Percentiles rank a stretch among this genome's conserved stretches.
These are phyloP conservation scores for Ustilago shanxiensis DNA, from an alignment of 1,284 basidiomycete species.

Conservation along the genomic window DNA sequence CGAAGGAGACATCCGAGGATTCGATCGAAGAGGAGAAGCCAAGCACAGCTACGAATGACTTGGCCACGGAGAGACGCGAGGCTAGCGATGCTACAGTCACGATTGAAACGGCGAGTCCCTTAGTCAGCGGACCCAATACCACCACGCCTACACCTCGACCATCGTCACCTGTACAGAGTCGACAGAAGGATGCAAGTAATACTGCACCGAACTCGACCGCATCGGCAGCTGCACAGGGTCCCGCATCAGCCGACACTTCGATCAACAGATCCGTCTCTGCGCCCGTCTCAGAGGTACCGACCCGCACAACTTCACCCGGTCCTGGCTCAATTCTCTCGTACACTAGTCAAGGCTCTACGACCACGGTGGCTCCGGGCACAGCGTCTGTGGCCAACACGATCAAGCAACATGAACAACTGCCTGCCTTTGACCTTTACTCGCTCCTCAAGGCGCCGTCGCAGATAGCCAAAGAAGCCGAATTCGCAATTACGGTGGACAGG, in stretches of 20 bases:
- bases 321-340: conserved; percentile 29
- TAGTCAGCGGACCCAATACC: conserved; percentile 38
- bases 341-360: conserved; percentile 18
- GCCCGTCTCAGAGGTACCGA: conserved; percentile 43
- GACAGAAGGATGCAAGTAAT: conserved; percentile 8
- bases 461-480: conserved; percentile 51
- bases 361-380: conserved; percentile 7
- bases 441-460: conserved; percentile 46
- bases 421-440: conserved; percentile 43
- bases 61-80: conserved; percentile 11
- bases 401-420: conserved; percentile 28
- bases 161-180: conserved; percentile 30
- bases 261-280: conserved; percentile 34
- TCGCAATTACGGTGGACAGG: conserved; percentile 42
- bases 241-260: conserved; percentile 22
- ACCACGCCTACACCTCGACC: conserved; percentile 46
- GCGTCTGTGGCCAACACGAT: conserved; percentile 21
- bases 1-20: not conserved
- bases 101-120: conserved; percentile 31
- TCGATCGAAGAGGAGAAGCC: not conserved
- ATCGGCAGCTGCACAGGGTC: not conserved
- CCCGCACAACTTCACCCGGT: conserved; percentile 37
- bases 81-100: conserved; percentile 39
- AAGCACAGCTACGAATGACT: not conserved
- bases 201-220: conserved; percentile 2